Evolutionary conservation across 2,329 filamentous ascomycete genomes (phyloP).

Genomic region (Botrytis pseudocinerea): DNA sequence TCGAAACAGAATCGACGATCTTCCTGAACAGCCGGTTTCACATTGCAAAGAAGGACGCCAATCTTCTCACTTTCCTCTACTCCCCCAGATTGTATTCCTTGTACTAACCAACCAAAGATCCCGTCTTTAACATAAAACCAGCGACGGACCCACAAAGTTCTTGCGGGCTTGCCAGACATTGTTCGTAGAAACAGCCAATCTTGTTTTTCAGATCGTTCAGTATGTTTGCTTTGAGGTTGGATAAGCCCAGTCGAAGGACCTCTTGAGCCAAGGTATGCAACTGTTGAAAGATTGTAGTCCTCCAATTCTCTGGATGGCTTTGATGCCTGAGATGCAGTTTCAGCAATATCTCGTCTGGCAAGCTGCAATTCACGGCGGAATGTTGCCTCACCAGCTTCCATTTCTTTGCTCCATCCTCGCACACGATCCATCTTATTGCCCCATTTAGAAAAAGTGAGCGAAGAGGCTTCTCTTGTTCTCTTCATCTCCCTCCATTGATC

Average conservation of each 20-base stretch:
- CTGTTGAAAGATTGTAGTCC: conserved; percentile 86
- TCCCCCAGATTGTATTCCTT: conserved; percentile 74
- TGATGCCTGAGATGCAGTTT: conserved; percentile 66
- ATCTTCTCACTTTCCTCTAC: conserved; percentile 97
- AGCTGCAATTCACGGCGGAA: conserved; percentile 80
- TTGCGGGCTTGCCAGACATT: conserved; percentile 81
- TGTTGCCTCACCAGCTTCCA: conserved; percentile 82
- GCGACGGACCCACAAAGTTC: conserved; percentile 84
- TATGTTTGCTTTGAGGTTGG: conserved; percentile 53
- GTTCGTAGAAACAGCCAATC: conserved; percentile 89
- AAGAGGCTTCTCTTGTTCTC: conserved; percentile 64
- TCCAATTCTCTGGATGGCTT: conserved; percentile 90
- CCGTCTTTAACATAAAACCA: conserved; percentile 97
- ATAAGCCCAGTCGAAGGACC: conserved; percentile 58
- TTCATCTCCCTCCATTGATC: conserved; percentile 90
- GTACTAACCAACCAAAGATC: conserved; percentile 92
- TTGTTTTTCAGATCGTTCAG: conserved; percentile 70
- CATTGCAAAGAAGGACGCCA: conserved; percentile 89
- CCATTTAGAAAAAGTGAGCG: conserved; percentile 63
- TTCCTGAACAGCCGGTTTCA: conserved; percentile 86
- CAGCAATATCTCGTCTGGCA: conserved; percentile 80
- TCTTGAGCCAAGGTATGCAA: conserved; percentile 77
- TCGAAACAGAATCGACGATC: conserved; percentile 97
- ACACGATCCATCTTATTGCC: conserved; percentile 85
- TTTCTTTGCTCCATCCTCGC: conserved; percentile 88